phyloP scores from a whole-genome alignment of 495 filamentous ascomycete genomes.

The Daldinia vernicosa region DNA sequence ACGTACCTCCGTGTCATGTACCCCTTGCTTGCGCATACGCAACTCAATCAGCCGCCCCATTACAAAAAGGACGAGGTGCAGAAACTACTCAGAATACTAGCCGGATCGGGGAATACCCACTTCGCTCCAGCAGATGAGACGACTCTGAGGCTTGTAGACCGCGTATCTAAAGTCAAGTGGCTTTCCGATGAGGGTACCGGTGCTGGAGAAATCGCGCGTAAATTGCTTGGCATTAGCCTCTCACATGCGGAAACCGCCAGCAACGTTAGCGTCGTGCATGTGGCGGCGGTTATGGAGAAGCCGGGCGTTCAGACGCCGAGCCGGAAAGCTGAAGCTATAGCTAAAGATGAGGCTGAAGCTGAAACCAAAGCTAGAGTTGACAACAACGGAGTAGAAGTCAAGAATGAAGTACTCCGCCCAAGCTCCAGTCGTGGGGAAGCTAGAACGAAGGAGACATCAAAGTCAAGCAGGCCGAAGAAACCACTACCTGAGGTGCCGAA shows the following conservation, averaged over 20 bases:
- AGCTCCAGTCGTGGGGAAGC: constrained; percentile 9
- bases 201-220: constrained; percentile 57
- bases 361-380: constrained; percentile 18
- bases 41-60: constrained; percentile 81
- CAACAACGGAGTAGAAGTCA: constrained; percentile 9
- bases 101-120: constrained; percentile 70
- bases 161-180: constrained; percentile 88
- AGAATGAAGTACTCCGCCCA: constrained; percentile 11
- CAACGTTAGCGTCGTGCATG: constrained; percentile 75
- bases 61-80: constrained; percentile 92
- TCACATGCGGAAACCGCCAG: constrained; percentile 58
- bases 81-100: constrained; percentile 74
- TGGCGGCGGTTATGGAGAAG: constrained; percentile 82
- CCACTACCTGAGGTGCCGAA: constrained; percentile 57
- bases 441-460: constrained; percentile 30
- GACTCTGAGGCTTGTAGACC: constrained; percentile 80
- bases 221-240: constrained; percentile 61
- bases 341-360: constrained; percentile 50
- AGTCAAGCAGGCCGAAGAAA: constrained; percentile 50
- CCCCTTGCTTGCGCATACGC: constrained; percentile 88
- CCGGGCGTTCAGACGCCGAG: constrained; percentile 88
- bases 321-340: constrained; percentile 54
- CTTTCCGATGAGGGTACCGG: constrained; percentile 59
- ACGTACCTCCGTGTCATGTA: constrained; percentile 98
- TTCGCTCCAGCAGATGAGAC: constrained; percentile 93